Evolutionary conservation across 768 basidiomycete species (phyloP), one percentile per base, ranked within the genome.

Genomic region (Russula sp.): DNA sequence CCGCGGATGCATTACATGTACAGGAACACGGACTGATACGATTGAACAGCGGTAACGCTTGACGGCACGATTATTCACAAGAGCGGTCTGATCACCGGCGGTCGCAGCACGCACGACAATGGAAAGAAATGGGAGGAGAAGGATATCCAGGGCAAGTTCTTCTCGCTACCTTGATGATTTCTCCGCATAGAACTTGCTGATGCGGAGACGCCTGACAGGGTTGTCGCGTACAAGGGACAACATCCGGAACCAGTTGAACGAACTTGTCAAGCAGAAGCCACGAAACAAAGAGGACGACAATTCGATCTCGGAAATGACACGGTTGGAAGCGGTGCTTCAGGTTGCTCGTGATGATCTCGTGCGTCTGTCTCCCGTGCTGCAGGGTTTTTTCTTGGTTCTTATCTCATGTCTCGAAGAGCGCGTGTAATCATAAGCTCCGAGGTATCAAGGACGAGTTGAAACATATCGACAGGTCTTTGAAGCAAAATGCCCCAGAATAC

Each of bases 31-130:
- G 39, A 58, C 18, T 54, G 39, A 58, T 39, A 20, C 13, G 2
- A 48, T 29, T 22, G 35, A 29, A 45, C 60, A 95, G 97, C 95
- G 62, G 97, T 99, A 22, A 97, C 97, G 0, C 77, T 99, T 46
- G 95, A 98, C 47, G 97, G 97, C 1, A 98, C 95, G 3, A 78
- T 99, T 63, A 98, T 99, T 50, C 97, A 99, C 73, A 95, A 95
- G 77, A 94, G 92, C 66, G 97, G 97, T 63, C 76, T 96, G 50
- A 98, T 99, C 70, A 99, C 97, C 38, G 97, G 97, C 75, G 97
- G 97, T 32, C 79, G 84, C 51, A 91, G 92, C 67, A 81, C 87
- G 0, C 86, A 87, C 64, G 80, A 78, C 49, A 84, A 73, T n/a
- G 81, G 80, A 43, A 90, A 90, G 75, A 93, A 92, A 70, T 98